phyloP scores from a whole-genome alignment of 805 yeast genomes.

The Lachancea quebecensis region DNA sequence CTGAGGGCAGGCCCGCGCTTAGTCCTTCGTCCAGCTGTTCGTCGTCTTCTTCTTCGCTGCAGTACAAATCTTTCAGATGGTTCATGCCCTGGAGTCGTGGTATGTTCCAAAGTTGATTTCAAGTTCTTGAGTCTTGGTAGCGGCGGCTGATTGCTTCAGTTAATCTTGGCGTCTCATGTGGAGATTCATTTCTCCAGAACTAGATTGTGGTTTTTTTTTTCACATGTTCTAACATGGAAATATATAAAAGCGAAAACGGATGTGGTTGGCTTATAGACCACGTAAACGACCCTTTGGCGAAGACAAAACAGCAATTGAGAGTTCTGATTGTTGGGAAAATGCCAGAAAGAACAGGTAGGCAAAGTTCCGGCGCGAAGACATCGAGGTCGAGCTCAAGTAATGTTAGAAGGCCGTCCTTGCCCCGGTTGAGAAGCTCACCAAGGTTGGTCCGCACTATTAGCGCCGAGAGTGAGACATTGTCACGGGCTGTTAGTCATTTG shows the following conservation, averaged over 20 bases:
- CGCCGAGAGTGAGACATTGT: conserved; percentile 15
- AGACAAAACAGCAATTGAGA: not conserved
- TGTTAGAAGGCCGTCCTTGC: conserved; percentile 28
- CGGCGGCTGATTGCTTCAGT: too few relatives aligned
- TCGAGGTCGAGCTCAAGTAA: conserved; percentile 35
- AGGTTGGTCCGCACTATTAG: conserved; percentile 27
- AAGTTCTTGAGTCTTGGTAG: too few relatives aligned
- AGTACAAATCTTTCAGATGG: conserved; percentile 3
- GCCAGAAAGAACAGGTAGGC: conserved; percentile 4
- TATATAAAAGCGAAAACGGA: not conserved
- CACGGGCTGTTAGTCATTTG: conserved; percentile 1
- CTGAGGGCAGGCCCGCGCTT: conserved; percentile 18
- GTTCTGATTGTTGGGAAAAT: not conserved
- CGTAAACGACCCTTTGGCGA: not conserved
- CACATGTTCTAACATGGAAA: not conserved
- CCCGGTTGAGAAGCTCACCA: conserved; percentile 24
- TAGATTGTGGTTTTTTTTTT: not conserved
- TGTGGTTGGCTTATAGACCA: not conserved
- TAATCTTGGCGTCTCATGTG: too few relatives aligned
- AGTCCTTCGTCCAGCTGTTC: not conserved
- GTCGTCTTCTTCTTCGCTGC: conserved; percentile 13
- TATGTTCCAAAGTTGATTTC: not conserved
- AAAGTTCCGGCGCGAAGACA: conserved; percentile 23
- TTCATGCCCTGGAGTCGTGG: not conserved
- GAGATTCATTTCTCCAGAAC: too few relatives aligned